Conservation (phyloP, 495 filamentous ascomycete genomes). For the Penicillium flavigenum region DNA sequence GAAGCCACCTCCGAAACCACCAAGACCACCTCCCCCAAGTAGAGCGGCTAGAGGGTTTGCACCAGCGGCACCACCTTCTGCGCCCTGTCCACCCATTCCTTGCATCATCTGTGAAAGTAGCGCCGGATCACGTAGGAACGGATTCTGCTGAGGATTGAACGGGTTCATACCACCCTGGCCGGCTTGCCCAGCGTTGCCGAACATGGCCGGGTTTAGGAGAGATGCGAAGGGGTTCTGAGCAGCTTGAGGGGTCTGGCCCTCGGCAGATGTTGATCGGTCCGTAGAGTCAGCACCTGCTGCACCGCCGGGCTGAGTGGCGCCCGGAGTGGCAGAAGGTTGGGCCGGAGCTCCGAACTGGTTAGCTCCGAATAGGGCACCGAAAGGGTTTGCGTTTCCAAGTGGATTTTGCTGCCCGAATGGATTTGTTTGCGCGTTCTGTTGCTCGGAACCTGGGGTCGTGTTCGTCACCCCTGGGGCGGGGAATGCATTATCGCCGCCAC, state of each 20-base stretch:
- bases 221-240: constrained; percentile 54
- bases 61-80: constrained; percentile 30
- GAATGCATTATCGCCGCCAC: constrained; percentile 58
- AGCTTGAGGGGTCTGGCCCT: constrained; percentile 31
- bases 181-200: constrained; percentile 29
- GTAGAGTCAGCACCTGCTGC: constrained; percentile 23
- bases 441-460: constrained; percentile 52
- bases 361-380: constrained; percentile 64
- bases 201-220: constrained; percentile 49
- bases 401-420: constrained; percentile 37
- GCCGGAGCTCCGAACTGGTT: constrained; percentile 37
- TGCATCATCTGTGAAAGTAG: constrained; percentile 50
- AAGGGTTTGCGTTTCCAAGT: constrained; percentile 59
- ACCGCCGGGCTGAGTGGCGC: constrained; percentile 24
- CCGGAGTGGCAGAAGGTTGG: constrained; percentile 21
- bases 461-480: constrained; percentile 89
- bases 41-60: constrained; percentile 42
- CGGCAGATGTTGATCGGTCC: constrained; percentile 29
- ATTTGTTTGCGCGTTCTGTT: constrained; percentile 39
- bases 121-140: constrained; percentile 50
- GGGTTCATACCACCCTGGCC: constrained; percentile 42
- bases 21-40: constrained; percentile 42
- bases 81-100: constrained; percentile 38
- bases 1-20: constrained; percentile 41
- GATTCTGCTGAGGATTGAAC: constrained; percentile 48